Evolutionary conservation across 345 rosid species (phyloP), one percentile per base, ranked within the genome.

Genomic region (Hypericum androsaemum): DNA sequence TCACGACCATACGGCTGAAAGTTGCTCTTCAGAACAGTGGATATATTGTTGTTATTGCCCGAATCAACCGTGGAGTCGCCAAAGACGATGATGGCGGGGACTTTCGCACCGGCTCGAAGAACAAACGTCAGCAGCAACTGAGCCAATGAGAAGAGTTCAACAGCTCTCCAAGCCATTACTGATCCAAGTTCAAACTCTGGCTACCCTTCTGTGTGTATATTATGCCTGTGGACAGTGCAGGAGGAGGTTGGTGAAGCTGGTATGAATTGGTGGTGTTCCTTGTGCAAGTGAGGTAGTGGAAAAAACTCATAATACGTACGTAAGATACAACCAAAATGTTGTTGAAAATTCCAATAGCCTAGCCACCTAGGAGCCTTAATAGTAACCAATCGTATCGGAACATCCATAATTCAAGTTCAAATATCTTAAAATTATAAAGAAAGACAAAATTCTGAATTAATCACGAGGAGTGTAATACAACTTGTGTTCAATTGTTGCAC

Each of bases 1-100:
- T 88, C 92, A 3, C 95, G 72, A 39, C 97, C 97, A 51, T 88
- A 88, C 0, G 95, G 97, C 58, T 44, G 17, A 43, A 85, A 86
- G 13, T 89, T 83, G 71, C 97, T 81, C 75, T 74, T 85, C 8
- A 69, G 59, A 10, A 81, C 45, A 3, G 97, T 86, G 6, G 83
- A 63, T 13, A 89, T 74, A 43, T 65, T 67, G 62, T 89, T 89
- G 69, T 89, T 89, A 76, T 44, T 44, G 12, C 47, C 47, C 10
- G 47, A 16, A 12, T 44, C 47, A 6, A 44, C 47, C 6, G 47
- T 44, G 10, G 47, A 44, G 12, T 44, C 47, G n/a, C 47, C 47
- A 44, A 44, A 44, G n/a, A 44, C 47, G 15, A 44, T 9, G 47
- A 44, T 12, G n/a, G 47, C 47, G 6, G 47, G 47, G 3, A 44